A percentile compares a stretch with the other conserved stretches of the same genome.
Evolutionary conservation across 2,329 filamentous ascomycete genomes (phyloP).

Genomic region (Epichloe gansuensis): DNA sequence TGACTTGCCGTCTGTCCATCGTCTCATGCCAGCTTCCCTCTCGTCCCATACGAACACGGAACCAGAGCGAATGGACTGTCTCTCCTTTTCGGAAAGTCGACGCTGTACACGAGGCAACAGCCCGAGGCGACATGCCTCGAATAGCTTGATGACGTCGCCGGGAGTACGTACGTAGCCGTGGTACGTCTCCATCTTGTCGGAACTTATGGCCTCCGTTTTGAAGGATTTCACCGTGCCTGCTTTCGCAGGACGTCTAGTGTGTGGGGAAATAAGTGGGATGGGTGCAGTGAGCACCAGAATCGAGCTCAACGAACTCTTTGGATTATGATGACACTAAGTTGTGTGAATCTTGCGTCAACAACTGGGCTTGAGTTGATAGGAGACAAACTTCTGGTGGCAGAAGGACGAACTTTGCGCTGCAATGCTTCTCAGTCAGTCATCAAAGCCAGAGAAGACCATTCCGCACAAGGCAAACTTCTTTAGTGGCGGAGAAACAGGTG

Average conservation of each 20-base stretch:
- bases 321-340: background rate
- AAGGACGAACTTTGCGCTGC: background rate
- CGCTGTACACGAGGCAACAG: slow-evolving; percentile 85
- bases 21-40: slow-evolving; percentile 90
- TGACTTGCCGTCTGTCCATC: slow-evolving; percentile 98
- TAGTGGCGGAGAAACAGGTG: no score
- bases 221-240: slow-evolving; percentile 9
- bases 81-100: slow-evolving; percentile 88
- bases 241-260: slow-evolving; percentile 8
- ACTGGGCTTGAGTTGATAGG: background rate
- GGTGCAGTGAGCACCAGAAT: slow-evolving; percentile 1
- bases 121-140: slow-evolving; percentile 87
- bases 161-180: slow-evolving; percentile 92
- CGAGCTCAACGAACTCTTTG: background rate
- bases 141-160: slow-evolving; percentile 93
- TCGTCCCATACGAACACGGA: slow-evolving; percentile 99
- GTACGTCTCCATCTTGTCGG: slow-evolving; percentile 79
- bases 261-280: background rate
- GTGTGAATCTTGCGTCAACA: no score
- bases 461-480: no score
- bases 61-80: slow-evolving; percentile 88
- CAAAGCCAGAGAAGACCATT: background rate
- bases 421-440: background rate
- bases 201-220: slow-evolving; percentile 11
- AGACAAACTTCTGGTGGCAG: background rate